Evolutionary conservation across 1,284 basidiomycete species (phyloP), one percentile per base, ranked within the genome.

Genomic region (Phylloboletellus chloephorus): DNA sequence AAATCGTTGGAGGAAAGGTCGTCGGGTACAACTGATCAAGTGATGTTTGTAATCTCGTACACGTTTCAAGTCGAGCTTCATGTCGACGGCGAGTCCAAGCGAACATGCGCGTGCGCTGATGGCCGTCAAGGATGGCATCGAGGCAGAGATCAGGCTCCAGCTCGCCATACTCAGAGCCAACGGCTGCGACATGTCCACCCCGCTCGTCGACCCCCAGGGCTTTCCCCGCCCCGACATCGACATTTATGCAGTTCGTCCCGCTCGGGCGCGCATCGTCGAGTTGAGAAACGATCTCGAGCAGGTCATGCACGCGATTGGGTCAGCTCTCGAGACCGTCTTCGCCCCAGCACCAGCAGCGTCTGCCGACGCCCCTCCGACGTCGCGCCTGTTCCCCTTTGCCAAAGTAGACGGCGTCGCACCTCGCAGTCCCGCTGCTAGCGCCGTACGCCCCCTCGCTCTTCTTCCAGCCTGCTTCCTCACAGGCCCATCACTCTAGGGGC

Each of bases 151-250:
- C 43, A 67, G 72, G 32, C 63, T 64, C 4, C 79, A 88, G 46
- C 63, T 74, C 35, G 64, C 73, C 31, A 73, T 87, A 43, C 76
- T 90, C 47, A 66, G 69, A 51, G 66, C 71, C 31, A 72, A 84
- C 46, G 72, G 71, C 39, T 73, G 72, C 30, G 78, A 75, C 5
- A 72, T 85, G 67, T 65, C 74, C 26, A 79, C 84, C 0, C 78
- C 87, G 0, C 76, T 95, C 23, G 74, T 94, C 35, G 90, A 94
- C 56, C 52, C 69, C 0, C 83, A 93, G 43, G 92, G 91, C 5
- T 95, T 89, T 61, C 92, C 92, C 1, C 74, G 88, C 8, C 79
- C 77, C 10, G 85, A 88, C 60, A 69, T 88, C 44, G 91, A 95
- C 57, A 72, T 95, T 13, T 91, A 82, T 58, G 79, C 85, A 4